Conservation (phyloP, 495 filamentous ascomycete genomes). For the Recurvomyces mirabilis region DNA sequence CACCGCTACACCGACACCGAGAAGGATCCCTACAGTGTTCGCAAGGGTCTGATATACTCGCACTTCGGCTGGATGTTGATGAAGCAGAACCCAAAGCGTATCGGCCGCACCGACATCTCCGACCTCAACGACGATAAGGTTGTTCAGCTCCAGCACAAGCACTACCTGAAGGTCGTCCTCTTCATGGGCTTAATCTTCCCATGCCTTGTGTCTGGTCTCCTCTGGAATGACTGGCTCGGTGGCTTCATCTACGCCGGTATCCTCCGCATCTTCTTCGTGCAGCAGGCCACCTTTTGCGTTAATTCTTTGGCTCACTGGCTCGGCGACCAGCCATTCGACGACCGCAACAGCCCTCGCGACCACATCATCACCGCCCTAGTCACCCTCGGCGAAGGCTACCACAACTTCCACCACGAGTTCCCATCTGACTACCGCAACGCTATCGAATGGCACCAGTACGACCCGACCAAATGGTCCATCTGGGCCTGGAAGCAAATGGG, state of each 20-base stretch:
- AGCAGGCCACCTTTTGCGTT: conserved; percentile 99
- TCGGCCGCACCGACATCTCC: conserved; percentile 88
- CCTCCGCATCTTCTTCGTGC: conserved; percentile 93
- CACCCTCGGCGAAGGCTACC: conserved; percentile 95
- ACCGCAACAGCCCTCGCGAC: conserved; percentile 95
- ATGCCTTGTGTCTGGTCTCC: conserved; percentile 68
- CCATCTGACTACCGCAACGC: conserved; percentile 98
- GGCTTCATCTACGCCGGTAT: conserved; percentile 94
- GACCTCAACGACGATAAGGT: conserved; percentile 92
- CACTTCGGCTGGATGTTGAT: conserved; percentile 69
- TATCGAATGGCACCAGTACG: conserved; percentile 96
- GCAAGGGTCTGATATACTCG: conserved; percentile 94
- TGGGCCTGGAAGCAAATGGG: conserved; percentile 89
- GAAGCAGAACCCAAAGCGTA: conserved; percentile 41
- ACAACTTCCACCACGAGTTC: conserved; percentile 99
- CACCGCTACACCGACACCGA: conserved; percentile 99
- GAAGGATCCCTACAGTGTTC: conserved; percentile 97
- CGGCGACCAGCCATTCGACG: conserved; percentile 96
- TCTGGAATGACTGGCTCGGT: conserved; percentile 82
- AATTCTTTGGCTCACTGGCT: conserved; percentile 99
- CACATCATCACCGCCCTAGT: conserved; percentile 91
- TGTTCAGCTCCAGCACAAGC: conserved; percentile 86
- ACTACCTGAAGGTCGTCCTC: conserved; percentile 84
- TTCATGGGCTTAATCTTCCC: conserved; percentile 82
- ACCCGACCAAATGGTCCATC: conserved; percentile 98